Evolutionary conservation across 805 yeast species (phyloP), one percentile per base, ranked within the genome.

Genomic region (Candida caryicola): DNA sequence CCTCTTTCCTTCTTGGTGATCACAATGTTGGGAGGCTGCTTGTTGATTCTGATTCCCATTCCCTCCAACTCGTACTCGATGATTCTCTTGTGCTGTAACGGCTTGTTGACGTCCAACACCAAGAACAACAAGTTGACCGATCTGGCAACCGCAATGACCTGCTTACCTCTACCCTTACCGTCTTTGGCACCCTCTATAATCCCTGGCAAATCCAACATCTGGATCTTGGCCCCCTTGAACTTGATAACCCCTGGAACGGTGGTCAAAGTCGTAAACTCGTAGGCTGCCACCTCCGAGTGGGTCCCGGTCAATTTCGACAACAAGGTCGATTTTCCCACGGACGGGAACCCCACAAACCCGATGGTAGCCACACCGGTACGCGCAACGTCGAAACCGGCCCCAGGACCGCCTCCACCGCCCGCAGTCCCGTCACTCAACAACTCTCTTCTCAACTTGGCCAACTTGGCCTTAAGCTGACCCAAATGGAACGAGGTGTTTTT

Each of bases 121-220:
- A 93, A 86, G 62, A 93, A 93, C 35, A 93, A 77, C 54, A 93
- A 71, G 60, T 93, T 90, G 60, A 96, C 95, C 2, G 97, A 88
- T 65, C 99, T 79, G n/a, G 98, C 98, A 43, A 93, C 99, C 2
- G 99, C 99, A 66, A 93, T 93, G 39, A 93, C 99, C 67, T 93
- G 99, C 52, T 77, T 83, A 74, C 95, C 95, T 74, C 95, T 76
- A 68, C 95, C 95, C 60, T 84, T 79, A 66, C 95, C 95, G 55
- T 85, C 93, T 49, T 85, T 85, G 45, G 95, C 95, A 64, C 95
- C 95, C 63, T 85, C 93, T 55, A 85, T 85, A 51, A 85, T 85
- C 59, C 95, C 95, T 6, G 95, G 95, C 46, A 85, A 76, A 75
- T 85, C 95, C 54, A 85, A 66, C 95, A 93, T 88, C 70, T 93